Evolutionary conservation across 805 yeast genomes (phyloP).

Genomic region (Ogataea thermomethanolica): DNA sequence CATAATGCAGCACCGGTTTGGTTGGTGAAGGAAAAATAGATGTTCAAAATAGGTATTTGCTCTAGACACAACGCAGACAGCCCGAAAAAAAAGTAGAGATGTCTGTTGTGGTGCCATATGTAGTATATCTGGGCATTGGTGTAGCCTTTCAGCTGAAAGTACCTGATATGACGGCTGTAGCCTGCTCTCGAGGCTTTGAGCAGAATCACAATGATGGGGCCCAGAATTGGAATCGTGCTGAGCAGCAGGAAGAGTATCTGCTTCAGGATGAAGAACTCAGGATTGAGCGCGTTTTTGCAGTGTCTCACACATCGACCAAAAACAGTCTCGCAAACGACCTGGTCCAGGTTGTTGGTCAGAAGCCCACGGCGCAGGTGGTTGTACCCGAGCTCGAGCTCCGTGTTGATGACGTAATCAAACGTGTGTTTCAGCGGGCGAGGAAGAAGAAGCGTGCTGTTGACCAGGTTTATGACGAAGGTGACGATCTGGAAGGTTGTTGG

Average conservation of each 20-base stretch:
- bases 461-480: slow-evolving; percentile 28
- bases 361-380: slow-evolving; percentile 25
- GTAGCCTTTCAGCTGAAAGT: slow-evolving; percentile 54
- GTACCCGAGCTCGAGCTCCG: slow-evolving; percentile 21
- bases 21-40: slow-evolving; percentile 55
- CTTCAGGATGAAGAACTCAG: slow-evolving; percentile 41
- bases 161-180: slow-evolving; percentile 48
- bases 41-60: slow-evolving; percentile 49
- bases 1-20: slow-evolving; percentile 63
- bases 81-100: slow-evolving; percentile 47
- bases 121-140: slow-evolving; percentile 38
- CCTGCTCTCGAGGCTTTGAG: slow-evolving; percentile 56
- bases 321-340: slow-evolving; percentile 28
- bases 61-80: slow-evolving; percentile 49
- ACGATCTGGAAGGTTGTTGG: slow-evolving; percentile 32
- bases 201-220: slow-evolving; percentile 51
- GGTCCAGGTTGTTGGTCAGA: slow-evolving; percentile 21
- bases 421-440: slow-evolving; percentile 30
- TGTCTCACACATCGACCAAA: slow-evolving; percentile 21
- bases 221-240: slow-evolving; percentile 53
- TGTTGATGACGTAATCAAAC: slow-evolving; percentile 31
- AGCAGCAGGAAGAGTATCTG: slow-evolving; percentile 36
- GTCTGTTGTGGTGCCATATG: slow-evolving; percentile 34
- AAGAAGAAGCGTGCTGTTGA: slow-evolving; percentile 30
- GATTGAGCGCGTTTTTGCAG: slow-evolving; percentile 25